phyloP scores from a whole-genome alignment of 2,329 filamentous ascomycete species.

The Truncatella angustata region DNA sequence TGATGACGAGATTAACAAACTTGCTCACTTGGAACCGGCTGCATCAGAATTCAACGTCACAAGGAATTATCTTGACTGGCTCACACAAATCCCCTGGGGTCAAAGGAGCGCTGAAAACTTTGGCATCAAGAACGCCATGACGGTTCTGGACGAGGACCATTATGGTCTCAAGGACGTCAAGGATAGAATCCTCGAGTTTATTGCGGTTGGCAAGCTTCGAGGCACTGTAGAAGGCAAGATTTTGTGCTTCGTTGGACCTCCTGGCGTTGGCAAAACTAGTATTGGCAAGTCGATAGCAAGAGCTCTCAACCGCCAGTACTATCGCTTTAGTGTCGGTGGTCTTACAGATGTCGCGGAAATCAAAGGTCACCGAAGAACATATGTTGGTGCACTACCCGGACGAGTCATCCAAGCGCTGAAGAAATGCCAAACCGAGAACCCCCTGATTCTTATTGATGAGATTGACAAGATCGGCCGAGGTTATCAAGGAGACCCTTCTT shows the following conservation, averaged over 20 bases:
- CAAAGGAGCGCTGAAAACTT: constrained; percentile 96
- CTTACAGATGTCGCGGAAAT: constrained; percentile 97
- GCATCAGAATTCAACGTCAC: constrained; percentile 99
- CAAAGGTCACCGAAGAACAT: constrained; percentile 94
- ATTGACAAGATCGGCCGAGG: constrained; percentile 97
- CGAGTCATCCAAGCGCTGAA: constrained; percentile 98
- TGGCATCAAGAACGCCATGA: constrained; percentile 85
- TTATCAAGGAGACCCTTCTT: constrained; percentile 94
- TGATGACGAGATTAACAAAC: constrained; percentile 96
- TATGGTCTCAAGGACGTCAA: constrained; percentile 98
- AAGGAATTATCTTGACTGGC: constrained; percentile 96
- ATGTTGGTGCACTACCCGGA: constrained; percentile 91
- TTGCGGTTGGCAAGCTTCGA: constrained; percentile 93
- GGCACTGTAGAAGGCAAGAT: constrained; percentile 99
- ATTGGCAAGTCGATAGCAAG: constrained; percentile 98
- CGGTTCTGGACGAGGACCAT: constrained; percentile 92
- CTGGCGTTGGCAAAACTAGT: constrained; percentile 96
- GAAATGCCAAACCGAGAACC: constrained; percentile 98
- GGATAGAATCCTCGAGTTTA: constrained; percentile 96
- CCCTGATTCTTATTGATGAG: constrained; percentile 93
- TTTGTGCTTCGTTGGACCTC: constrained; percentile 93
- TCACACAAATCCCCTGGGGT: constrained; percentile 97
- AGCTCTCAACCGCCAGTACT: constrained; percentile 93
- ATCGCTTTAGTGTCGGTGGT: constrained; percentile 96
- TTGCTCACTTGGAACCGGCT: constrained; percentile 90